phyloP scores from a whole-genome alignment of 257 asterid genomes.

The Gynochthodes officinalis region DNA sequence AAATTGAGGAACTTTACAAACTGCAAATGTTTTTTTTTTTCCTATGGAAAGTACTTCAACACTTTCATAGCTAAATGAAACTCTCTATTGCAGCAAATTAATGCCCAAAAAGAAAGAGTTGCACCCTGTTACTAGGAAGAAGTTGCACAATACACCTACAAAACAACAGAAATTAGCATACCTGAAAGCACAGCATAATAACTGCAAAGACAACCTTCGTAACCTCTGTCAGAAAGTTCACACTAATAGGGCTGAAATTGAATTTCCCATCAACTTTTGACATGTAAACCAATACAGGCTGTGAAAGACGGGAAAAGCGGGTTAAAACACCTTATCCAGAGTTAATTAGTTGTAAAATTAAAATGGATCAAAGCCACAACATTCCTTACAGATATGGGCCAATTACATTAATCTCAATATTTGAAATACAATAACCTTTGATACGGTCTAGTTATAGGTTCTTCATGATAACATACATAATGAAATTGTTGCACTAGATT shows the following conservation, averaged over 20 bases:
- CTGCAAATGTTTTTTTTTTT: not conserved
- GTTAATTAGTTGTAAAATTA: not conserved
- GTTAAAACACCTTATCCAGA: not conserved
- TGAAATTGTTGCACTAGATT: not conserved
- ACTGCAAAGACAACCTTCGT: conserved; percentile 82
- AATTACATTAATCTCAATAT: no score
- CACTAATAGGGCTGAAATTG: conserved; percentile 94
- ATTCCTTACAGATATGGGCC: not conserved
- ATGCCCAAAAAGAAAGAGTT: not conserved
- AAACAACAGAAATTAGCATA: conserved; percentile 25
- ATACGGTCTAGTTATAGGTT: no score
- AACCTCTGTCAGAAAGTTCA: conserved; percentile 87
- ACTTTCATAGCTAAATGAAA: not conserved
- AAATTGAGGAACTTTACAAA: conserved; percentile 2
- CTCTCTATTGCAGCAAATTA: not conserved
- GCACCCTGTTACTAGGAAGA: not conserved
- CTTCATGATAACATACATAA: not conserved
- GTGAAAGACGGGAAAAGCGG: conserved; percentile 27
- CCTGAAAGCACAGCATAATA: conserved; percentile 89
- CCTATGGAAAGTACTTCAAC: not conserved
- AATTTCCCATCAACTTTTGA: conserved; percentile 96
- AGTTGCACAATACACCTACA: not conserved
- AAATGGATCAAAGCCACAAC: not conserved
- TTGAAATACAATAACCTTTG: not conserved
- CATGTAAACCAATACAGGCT: conserved; percentile 94